phyloP scores from a whole-genome alignment of 2,329 filamentous ascomycete genomes.

The Epichloe glyceriae region DNA sequence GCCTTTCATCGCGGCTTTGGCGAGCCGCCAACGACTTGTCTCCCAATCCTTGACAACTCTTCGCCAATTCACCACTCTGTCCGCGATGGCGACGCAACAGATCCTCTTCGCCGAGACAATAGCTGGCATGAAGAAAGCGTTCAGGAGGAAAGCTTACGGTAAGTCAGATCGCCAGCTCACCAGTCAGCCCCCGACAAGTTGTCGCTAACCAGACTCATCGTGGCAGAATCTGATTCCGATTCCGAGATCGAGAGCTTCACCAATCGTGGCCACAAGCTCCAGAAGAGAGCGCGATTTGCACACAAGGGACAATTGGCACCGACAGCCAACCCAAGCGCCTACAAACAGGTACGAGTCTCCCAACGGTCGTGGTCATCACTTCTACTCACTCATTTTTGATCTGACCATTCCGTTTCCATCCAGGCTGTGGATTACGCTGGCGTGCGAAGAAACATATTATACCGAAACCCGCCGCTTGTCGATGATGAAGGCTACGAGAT shows the following conservation, averaged over 20 bases:
- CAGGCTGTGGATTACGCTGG: slow-evolving; percentile 64
- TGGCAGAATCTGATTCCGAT: slow-evolving; percentile 64
- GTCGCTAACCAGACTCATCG: slow-evolving; percentile 11
- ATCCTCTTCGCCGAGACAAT: slow-evolving; percentile 54
- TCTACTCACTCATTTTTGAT: not conserved
- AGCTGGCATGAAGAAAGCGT: slow-evolving; percentile 52
- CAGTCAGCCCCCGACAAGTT: not conserved
- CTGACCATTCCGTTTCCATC: slow-evolving; percentile 12
- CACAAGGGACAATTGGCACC: slow-evolving; percentile 57
- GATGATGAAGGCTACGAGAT: slow-evolving; percentile 71
- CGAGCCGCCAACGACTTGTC: not conserved
- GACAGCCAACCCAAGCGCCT: slow-evolving; percentile 51
- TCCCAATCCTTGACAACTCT: not conserved
- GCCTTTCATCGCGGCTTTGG: not conserved
- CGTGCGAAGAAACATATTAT: slow-evolving; percentile 58
- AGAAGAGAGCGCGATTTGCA: slow-evolving; percentile 60
- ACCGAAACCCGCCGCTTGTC: slow-evolving; percentile 56
- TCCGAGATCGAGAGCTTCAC: slow-evolving; percentile 54
- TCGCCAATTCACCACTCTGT: not conserved
- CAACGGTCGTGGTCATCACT: slow-evolving; percentile 4
- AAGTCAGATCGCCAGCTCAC: slow-evolving; percentile 8
- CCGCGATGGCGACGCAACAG: slow-evolving; percentile 38
- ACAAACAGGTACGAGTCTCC: slow-evolving; percentile 48
- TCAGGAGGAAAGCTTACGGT: slow-evolving; percentile 53
- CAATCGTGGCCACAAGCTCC: slow-evolving; percentile 69